These are phyloP conservation scores for Mycosphaerella arachidis DNA, from an alignment of 2,329 filamentous ascomycete species.

Conservation along the genomic window DNA sequence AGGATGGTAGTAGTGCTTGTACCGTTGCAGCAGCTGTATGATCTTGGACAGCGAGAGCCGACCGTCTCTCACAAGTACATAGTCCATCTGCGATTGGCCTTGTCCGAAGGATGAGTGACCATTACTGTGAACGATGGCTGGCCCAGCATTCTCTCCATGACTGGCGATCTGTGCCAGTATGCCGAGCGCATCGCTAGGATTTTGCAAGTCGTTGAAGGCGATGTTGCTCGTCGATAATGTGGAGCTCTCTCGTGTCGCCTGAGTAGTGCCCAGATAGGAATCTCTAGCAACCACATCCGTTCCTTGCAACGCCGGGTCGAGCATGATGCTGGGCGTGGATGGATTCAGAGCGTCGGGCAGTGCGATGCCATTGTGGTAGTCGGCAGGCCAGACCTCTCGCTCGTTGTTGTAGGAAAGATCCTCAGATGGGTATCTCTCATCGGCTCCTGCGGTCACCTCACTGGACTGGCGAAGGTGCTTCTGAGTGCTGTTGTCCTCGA, in stretches of 20 bases:
- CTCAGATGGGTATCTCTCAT: constrained; percentile 1
- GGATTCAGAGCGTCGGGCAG: constrained; percentile 13
- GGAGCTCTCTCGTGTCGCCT: constrained; percentile 28
- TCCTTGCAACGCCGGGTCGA: constrained; percentile 30
- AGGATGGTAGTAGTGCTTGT: constrained; percentile 62
- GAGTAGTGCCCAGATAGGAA: constrained; percentile 6
- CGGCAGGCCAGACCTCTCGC: constrained; percentile 1
- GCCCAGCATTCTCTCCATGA: constrained; percentile 24
- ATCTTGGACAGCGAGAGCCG: constrained; percentile 44
- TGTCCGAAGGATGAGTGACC: not conserved
- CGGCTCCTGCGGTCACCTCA: not conserved
- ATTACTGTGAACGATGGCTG: constrained; percentile 4
- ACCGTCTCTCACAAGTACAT: constrained; percentile 40
- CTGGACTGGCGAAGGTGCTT: constrained; percentile 1
- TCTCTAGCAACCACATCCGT: constrained; percentile 18
- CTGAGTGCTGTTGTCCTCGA: constrained; percentile 29
- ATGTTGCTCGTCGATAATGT: constrained; percentile 29
- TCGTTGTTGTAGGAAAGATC: not conserved
- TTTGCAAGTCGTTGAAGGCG: constrained; percentile 43
- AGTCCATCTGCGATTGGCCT: constrained; percentile 35
- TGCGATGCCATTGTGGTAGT: constrained; percentile 7
- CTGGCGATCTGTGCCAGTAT: constrained; percentile 46
- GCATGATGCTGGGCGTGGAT: constrained; percentile 24
- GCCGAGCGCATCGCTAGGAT: constrained; percentile 47
- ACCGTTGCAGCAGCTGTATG: constrained; percentile 53